These are phyloP conservation scores for Adansonia gregorii DNA, from an alignment of 441 rosid species.

Conservation along the genomic window DNA sequence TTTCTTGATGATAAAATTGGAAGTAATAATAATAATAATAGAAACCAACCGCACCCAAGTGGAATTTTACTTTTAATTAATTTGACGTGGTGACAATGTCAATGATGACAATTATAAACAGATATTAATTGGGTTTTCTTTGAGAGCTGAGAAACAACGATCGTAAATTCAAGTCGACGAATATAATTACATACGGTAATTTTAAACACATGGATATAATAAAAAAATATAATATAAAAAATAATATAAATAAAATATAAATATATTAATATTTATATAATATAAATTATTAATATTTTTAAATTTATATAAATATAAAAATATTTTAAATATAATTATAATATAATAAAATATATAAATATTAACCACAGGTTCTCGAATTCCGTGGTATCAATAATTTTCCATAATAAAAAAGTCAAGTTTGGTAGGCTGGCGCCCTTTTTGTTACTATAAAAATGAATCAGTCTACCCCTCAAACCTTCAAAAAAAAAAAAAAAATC, in stretches of 20 bases:
- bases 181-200: neutral
- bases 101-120: neutral
- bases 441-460: neutral
- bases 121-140: neutral
- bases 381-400: neutral
- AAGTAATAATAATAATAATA: no score
- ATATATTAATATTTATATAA: no score
- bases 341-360: no score
- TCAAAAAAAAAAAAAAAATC: neutral
- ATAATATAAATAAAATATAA: no score
- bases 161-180: slow-evolving; percentile 7
- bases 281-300: no score
- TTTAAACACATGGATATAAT: no score
- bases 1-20: no score
- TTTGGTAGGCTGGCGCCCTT: neutral
- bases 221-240: no score
- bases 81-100: neutral
- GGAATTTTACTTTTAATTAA: neutral
- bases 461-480: neutral
- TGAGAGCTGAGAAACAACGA: neutral
- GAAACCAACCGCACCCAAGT: neutral
- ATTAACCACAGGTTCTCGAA: no score
- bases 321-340: no score
- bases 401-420: neutral
- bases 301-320: no score